Conservation (phyloP, 2,329 filamentous ascomycete species). For the Fusarium sp. region DNA sequence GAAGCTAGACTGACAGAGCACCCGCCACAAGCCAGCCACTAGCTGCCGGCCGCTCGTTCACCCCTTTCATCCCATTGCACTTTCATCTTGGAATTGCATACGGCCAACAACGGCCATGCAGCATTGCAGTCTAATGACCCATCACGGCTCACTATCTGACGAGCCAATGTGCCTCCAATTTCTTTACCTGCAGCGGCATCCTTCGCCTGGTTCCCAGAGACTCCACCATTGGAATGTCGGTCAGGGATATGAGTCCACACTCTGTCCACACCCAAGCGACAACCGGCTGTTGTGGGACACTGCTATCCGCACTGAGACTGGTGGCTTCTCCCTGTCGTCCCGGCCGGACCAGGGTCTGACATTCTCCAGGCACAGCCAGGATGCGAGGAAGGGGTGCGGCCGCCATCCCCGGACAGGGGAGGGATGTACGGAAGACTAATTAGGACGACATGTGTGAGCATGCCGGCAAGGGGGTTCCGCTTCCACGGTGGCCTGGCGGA, state of each 20-base stretch:
- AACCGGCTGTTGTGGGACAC: conserved; percentile 38
- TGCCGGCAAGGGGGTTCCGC: conserved; percentile 48
- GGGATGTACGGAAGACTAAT: conserved; percentile 32
- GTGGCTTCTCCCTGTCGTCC: conserved; percentile 28
- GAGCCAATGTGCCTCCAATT: conserved; percentile 47
- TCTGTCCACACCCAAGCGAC: conserved; percentile 19
- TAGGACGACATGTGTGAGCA: conserved; percentile 30
- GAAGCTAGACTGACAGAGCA: conserved; percentile 12
- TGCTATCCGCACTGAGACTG: conserved; percentile 34
- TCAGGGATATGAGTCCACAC: conserved; percentile 47
- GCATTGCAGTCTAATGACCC: conserved; percentile 34
- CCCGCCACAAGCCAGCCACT: conserved; percentile 31
- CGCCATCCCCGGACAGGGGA: conserved; percentile 44
- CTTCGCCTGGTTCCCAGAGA: conserved; percentile 42
- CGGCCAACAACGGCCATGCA: conserved; percentile 40
- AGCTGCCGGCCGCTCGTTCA: conserved; percentile 14
- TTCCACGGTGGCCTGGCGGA: conserved; percentile 43
- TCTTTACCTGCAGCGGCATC: conserved; percentile 47
- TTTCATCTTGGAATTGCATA: conserved; percentile 30
- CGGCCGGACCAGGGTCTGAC: conserved; percentile 34
- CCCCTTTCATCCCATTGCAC: conserved; percentile 29
- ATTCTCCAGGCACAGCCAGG: conserved; percentile 42
- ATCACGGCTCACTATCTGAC: conserved; percentile 40
- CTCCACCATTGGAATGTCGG: conserved; percentile 47
- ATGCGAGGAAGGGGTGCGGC: conserved; percentile 39